Evolutionary conservation across 805 yeast species (phyloP), one percentile per base, ranked within the genome.

Genomic region (Yamadazyma scolyti): DNA sequence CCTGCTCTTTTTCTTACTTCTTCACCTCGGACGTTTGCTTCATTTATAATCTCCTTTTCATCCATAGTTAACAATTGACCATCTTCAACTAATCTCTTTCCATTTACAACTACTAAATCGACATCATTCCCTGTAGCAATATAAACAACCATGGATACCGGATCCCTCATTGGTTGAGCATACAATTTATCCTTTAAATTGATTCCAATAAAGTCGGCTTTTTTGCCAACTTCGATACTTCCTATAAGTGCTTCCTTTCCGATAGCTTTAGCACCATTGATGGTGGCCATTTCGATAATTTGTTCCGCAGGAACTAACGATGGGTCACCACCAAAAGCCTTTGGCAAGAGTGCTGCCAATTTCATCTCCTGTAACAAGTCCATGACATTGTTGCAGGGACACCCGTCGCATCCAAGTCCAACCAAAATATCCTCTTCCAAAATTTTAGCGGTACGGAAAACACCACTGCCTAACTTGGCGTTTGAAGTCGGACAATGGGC

Each of bases 111-210:
- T 6, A 32, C 36, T n/a, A n/a, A n/a, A 20, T 34, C 43, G 6
- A 46, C 50, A 20, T 44, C 50, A 4, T 43, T 44, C 10, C 49
- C 48, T 2, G 50, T 46, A 5, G 49, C 49, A 24, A 46, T 46
- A 32, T 46, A 46, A 3, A 43, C 47, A 6, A 44, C 47, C 50
- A 42, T 46, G 2, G 50, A 44, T 7, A 44, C 47, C 7, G 50
- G 50, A 21, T 44, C 47, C 23, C 50, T 33, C 44, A 40, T 31
- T 12, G 48, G 50, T 28, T 46, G 48, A 4, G 50, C 48, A 24
- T 46, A 42, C 15, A 46, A 26, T 30, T 46, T 46, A 28, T 46
- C 46, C 9, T 30, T 25, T 21, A 42, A 34, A 26, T 42, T 36
- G 30, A 46, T 46, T 16, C 44, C 8, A 16, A 47, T 44, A 26